Percentiles rank a stretch among this genome's conserved stretches.
Conservation (phyloP, 169 alveolate genomes). For the Prorocentrum cordatum region DNA sequence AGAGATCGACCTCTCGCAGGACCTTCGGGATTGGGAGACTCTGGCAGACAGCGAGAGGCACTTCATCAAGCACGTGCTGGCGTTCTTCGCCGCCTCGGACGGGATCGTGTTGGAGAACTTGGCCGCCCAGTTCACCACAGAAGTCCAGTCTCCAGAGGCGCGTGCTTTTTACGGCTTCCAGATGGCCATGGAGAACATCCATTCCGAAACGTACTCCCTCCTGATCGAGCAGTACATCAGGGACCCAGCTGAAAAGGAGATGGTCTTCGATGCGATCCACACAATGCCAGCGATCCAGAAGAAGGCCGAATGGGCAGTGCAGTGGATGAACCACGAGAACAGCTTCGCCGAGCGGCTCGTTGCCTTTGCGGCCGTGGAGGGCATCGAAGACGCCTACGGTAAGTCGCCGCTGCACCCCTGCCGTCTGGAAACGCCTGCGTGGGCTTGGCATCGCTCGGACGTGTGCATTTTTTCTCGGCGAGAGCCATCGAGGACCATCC, state of each 20-base stretch:
- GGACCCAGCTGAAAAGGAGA: constrained; percentile 85
- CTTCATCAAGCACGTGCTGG: constrained; percentile 89
- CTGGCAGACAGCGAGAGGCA: constrained; percentile 85
- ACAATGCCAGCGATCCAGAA: constrained; percentile 87
- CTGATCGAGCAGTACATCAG: constrained; percentile 84
- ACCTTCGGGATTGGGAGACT: not conserved
- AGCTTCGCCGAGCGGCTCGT: constrained; percentile 94
- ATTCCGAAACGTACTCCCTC: constrained; percentile 93
- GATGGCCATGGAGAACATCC: constrained; percentile 97
- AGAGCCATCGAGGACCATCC: no score
- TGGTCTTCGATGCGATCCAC: constrained; percentile 90
- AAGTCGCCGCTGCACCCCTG: no score
- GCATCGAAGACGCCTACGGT: no score
- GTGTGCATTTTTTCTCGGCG: no score
- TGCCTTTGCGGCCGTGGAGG: constrained; percentile 91
- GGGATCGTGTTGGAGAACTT: constrained; percentile 95
- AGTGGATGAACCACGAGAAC: constrained; percentile 75
- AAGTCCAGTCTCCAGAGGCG: constrained; percentile 94
- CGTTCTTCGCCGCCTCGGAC: constrained; percentile 96
- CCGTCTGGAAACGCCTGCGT: no score
- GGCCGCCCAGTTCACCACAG: constrained; percentile 88
- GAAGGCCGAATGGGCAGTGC: constrained; percentile 94
- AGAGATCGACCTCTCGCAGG: constrained; percentile 76
- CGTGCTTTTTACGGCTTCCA: constrained; percentile 96
- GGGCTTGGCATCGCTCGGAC: no score